Base-by-base conservation (phyloP, 768 basidiomycete species). In the Leucocoprinus sp. region DNA sequence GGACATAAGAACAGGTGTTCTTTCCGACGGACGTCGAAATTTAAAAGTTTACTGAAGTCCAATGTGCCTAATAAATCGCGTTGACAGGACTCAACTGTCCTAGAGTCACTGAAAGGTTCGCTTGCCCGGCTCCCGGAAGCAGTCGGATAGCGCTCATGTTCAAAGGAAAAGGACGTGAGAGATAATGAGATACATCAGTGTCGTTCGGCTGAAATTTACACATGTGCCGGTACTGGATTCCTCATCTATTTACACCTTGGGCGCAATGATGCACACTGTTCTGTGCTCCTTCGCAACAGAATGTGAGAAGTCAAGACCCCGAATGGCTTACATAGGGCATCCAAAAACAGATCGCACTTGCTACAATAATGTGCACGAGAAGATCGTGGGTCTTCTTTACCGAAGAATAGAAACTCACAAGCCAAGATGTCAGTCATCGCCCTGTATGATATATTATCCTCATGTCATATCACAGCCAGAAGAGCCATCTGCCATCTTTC, bases 101-200 rank as follows among this genome's bases (percentile, higher is more conserved):
- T n/a, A n/a, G n/a, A n/a, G n/a, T n/a, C n/a, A n/a, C n/a, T n/a
- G n/a, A n/a, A n/a, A 37, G 12, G 4, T 18, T 18, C 35, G 35
- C 17, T 12, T 12, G 5, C 35, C 15, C 35, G 17, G 35, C 5
- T 8, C 5, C 35, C 5, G 35, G 15, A 21, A 18, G 3, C 35
- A 31, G 31, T 4, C 31, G 11, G 31, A 4, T n/a, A 7, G 4
- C 31, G 5, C 31, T 8, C n/a, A 8, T 11, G n/a, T 31, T 31
- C 31, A 31, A 31, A 31, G 9, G 11, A 14, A 11, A n/a, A 31
- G 12, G 21, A 18, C 8, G 2, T 33, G 39, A 22, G 28, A 22
- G 27, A 37, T 45, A 36, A 45, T 36, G 43, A 19, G 35, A 45
- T 37, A 19, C 15, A 41, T 31, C 31, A 27, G 41, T 47, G 46